Evolutionary conservation across 208 protist species (phyloP).

Genomic region (Leishmania major): DNA sequence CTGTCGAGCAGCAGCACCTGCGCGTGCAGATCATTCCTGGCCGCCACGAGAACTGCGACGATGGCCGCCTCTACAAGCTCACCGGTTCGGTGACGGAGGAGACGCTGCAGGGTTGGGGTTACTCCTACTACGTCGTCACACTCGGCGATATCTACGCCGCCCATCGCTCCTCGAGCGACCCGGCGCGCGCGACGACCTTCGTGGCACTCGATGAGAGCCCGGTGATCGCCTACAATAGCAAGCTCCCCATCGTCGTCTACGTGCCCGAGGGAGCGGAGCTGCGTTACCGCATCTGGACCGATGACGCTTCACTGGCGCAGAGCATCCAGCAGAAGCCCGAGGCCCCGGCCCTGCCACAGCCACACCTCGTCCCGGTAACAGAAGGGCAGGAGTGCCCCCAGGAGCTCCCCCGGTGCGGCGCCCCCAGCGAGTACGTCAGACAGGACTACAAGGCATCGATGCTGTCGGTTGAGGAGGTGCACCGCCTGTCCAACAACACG

Average conservation of each 20-base stretch:
- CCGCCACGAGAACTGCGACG: conserved; percentile 51
- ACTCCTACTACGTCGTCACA: conserved; percentile 48
- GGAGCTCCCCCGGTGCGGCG: not conserved
- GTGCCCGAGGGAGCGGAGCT: conserved; percentile 48
- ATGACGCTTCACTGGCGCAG: conserved; percentile 4
- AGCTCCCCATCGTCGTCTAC: conserved; percentile 62
- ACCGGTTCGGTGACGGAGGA: conserved; percentile 46
- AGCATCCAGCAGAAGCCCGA: not conserved
- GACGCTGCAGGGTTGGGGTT: conserved; percentile 59
- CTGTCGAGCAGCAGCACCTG: conserved; percentile 43
- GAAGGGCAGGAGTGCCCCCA: not conserved
- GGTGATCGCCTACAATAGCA: conserved; percentile 48
- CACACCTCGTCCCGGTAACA: not conserved
- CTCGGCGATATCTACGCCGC: conserved; percentile 33
- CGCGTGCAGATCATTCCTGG: conserved; percentile 75
- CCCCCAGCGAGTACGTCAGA: not conserved
- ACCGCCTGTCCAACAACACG: not conserved
- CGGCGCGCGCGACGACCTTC: conserved; percentile 31
- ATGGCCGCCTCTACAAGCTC: conserved; percentile 50
- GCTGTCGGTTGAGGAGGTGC: not conserved
- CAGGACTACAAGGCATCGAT: not conserved
- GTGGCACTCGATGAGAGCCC: conserved; percentile 35
- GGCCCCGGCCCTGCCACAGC: not conserved
- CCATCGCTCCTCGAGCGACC: conserved; percentile 19
- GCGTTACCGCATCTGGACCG: conserved; percentile 55